phyloP scores from a whole-genome alignment of 257 asterid species.

The Solanum neorickii region DNA sequence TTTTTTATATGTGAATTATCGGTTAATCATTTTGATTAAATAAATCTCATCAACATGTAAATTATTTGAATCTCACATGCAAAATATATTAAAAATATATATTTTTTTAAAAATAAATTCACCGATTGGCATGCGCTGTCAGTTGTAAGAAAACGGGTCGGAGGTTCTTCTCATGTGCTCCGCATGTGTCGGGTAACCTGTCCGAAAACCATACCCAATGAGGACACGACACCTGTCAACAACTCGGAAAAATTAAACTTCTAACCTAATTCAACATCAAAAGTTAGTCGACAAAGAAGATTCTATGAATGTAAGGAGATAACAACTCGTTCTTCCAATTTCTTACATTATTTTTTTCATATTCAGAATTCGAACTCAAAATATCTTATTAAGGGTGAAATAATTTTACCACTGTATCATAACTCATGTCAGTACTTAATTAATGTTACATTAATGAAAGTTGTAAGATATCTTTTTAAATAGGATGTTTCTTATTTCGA shows the following conservation, averaged over 20 bases:
- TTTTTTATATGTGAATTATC: background rate
- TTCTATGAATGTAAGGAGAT: background rate
- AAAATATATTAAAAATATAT: background rate
- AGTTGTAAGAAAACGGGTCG: background rate
- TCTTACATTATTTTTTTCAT: no score
- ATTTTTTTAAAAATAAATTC: background rate
- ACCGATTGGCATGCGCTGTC: constrained; percentile 2
- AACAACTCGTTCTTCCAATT: background rate
- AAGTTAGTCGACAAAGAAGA: background rate
- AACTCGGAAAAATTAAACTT: background rate
- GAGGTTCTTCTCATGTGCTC: constrained; percentile 3
- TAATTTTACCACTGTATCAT: no score
- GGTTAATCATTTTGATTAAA: background rate
- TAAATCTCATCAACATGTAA: background rate
- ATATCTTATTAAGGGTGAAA: no score
- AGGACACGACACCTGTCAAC: background rate
- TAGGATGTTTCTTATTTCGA: background rate
- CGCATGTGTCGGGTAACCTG: background rate
- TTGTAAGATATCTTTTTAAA: background rate
- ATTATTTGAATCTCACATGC: background rate
- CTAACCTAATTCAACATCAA: background rate
- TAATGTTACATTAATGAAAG: background rate
- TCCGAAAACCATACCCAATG: background rate
- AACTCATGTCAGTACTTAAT: no score
- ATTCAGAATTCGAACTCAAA: accelerated